Base-by-base conservation (phyloP, 805 yeast species). In the Suhomyces xylopsoci region DNA sequence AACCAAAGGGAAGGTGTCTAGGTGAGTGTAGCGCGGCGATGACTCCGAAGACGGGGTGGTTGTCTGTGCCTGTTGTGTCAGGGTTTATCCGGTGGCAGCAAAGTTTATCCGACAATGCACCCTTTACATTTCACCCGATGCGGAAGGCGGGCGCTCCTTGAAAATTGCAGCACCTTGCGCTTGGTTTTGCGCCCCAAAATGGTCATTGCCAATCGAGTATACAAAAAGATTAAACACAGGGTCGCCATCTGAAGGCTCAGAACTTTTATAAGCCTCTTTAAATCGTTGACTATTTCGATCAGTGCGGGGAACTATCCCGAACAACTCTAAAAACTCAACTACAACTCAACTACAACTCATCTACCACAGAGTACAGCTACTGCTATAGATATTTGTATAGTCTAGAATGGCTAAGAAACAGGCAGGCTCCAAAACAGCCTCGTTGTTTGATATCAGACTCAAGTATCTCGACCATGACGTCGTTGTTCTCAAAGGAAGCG, bases 391-490 rank as follows among this genome's bases (percentile, higher is more conserved):
- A 20, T 20, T 20, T 20, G n/a, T n/a, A n/a, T 4, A 20, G 22
- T 20, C 22, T 20, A 20, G 4, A 4, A 20, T 62, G 66, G 54
- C 50, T 30, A 63, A 64, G 53, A 58, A 60, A 49, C 64, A 55
- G 45, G 30, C 57, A 12, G 25, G 56, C 12, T 38, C 47, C 14
- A 70, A 66, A 54, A 66, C 63, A 55, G 59, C 76, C 9, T 60
- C 75, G 12, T 65, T 73, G 24, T 73, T 73, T 55, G 78, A 81
- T 50, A 77, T 82, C 52, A 76, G 96, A 50, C 68, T 90, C 36
- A 78, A 82, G 48, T 82, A 90, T 24, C 66, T 80, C 2, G 96
- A 88, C 43, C 85, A 84, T 56, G 94, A 90, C 62, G 93, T 92
- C 8, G 69, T 93, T 4, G 81, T 94, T 7, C 68, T 93, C 30